phyloP scores from a whole-genome alignment of 768 basidiomycete species.

The Rossbeevera mucosa region DNA sequence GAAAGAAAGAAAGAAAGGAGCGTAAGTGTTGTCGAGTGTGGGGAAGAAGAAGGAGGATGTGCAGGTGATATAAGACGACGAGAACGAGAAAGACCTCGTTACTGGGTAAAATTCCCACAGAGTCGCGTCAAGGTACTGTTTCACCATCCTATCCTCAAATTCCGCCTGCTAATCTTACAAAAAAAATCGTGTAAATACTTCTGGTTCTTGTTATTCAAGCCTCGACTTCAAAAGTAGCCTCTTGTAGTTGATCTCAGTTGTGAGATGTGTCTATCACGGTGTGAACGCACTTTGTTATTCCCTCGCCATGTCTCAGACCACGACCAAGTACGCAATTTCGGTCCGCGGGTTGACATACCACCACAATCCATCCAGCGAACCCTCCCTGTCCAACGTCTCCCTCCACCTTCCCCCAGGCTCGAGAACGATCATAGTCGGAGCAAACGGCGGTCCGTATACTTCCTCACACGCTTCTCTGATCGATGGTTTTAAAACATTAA shows the following conservation, averaged over 20 bases:
- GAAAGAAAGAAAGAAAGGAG: constrained; percentile 29
- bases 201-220: no score
- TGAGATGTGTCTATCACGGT: background rate
- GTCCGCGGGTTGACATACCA: constrained; percentile 54
- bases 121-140: background rate
- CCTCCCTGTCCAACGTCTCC: constrained; percentile 61
- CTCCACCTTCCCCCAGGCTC: constrained; percentile 69
- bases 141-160: background rate
- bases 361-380: constrained; percentile 39
- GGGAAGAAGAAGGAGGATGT: constrained; percentile 15
- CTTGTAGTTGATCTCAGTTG: background rate
- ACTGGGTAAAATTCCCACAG: background rate
- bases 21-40: constrained; percentile 25
- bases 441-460: constrained; percentile 76
- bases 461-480: background rate
- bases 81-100: constrained; percentile 5
- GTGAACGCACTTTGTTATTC: background rate
- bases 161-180: background rate
- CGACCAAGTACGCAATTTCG: constrained; percentile 23
- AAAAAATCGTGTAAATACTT: no score
- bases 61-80: constrained; percentile 11
- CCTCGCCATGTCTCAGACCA: background rate
- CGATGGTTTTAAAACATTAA: background rate
- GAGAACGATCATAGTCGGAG: constrained; percentile 83
- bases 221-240: background rate